Base-by-base conservation (phyloP, 1,139 yeast species). In the Arxiozyma telluris region DNA sequence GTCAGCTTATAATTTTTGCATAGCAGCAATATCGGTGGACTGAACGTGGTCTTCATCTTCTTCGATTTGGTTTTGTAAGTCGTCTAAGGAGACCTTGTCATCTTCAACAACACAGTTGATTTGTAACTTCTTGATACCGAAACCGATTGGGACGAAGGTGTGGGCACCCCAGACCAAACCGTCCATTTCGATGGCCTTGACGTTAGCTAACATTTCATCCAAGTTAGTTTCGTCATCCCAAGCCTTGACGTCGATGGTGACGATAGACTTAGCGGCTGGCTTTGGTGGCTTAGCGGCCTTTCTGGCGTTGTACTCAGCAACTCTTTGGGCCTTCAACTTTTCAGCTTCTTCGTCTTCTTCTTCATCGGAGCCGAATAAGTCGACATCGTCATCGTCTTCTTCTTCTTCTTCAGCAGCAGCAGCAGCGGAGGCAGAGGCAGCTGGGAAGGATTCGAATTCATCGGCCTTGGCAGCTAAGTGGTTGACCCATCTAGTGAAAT, bases 181-280 rank as follows among this genome's bases (percentile, higher is more conserved):
- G 53, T 91, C 98, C 78, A 78, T 76, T 73, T 83, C 85, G 68
- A 91, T 75, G 64, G 80, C 73, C 83, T 89, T 90, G 71, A 90
- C 97, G 75, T 83, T 82, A 58, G 84, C 91, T 68, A 88, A 77
- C 78, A 93, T 75, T 76, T 84, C 84, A 58, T 93, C 96, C 75
- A 94, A 81, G 74, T 91, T 84, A 65, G 98, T 93, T 82, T 93
- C 98, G 71, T 93, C 98, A 77, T 93, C 98, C 98, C 98, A 93
- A 78, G 97, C 98, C 86, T 93, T 93, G 68, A 93, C 96, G 70
- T 93, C 98, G 71, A 93, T 73, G 70, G 98, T 93, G 71, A 93
- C 96, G 66, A 90, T 80, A 61, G 98, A 88, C 83, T 93, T 93
- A 72, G 98, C 98, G 76, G 96, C 96, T 70, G 97, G 89, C 83